Base-by-base conservation (phyloP, 2,329 filamentous ascomycete species). In the Fusarium pseudograminearum region DNA sequence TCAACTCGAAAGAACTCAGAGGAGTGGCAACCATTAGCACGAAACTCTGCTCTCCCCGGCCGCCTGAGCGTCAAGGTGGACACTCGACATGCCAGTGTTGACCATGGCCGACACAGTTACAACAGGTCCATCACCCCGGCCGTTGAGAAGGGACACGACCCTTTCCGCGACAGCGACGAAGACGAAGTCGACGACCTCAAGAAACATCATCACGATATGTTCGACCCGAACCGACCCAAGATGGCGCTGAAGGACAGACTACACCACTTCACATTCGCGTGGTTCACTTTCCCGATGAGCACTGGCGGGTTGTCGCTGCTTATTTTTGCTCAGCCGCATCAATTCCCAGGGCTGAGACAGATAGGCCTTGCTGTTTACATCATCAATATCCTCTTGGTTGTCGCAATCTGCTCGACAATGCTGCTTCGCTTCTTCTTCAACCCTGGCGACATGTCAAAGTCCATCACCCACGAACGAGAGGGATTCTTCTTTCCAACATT, bases 171-270 rank as follows among this genome's bases (percentile, higher is more conserved):
- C 14, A 45, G 20, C 18, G 51, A 44, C 14, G 51, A 44, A 6
- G 50, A 54, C 15, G 53, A 50, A 11, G 33, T 15, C 11, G 30
- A 56, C 7, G 44, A 56, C 4, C n/a, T 31, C 5, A 26, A 56
- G 16, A 15, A 48, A 12, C 33, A 46, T 4, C 40, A 50, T 2
- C 41, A 48, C 15, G 53, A 56, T 12, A 56, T 56, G 53, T 56
- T 56, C 53, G 53, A 56, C 44, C 42, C 53, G 15, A 56, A 56
- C n/a, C 42, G 53, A 28, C 53, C 53, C n/a, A 56, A 56, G n/a
- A 56, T 56, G 53, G 31, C 53, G 5, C 11, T 56, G 14, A 56
- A 56, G 9, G 42, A 56, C 15, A 33, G 53, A 18, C 53, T 56
- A 4, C 53, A 56, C n/a, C 53, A 56, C 3, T 56, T 56, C n/a